phyloP scores from a whole-genome alignment of 2,329 filamentous ascomycete species.

The Fusarium chlamydosporum region DNA sequence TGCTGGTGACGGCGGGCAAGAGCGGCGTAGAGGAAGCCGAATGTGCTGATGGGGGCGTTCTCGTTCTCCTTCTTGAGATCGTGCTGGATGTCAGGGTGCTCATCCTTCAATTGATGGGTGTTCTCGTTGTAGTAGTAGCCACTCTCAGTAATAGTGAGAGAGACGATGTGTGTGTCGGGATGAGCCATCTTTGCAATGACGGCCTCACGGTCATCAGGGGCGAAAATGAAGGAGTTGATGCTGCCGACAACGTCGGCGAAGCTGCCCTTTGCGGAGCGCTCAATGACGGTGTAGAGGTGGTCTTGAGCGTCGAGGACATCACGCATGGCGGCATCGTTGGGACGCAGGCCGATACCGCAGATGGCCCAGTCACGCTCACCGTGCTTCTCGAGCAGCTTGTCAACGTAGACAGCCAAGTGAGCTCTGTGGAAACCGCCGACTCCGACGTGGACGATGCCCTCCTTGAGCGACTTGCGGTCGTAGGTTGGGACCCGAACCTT shows the following conservation, averaged over 20 bases:
- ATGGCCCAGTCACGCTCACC: constrained; percentile 63
- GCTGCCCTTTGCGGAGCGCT: constrained; percentile 67
- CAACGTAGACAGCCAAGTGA: constrained; percentile 66
- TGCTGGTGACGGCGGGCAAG: constrained; percentile 61
- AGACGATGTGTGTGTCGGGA: constrained; percentile 67
- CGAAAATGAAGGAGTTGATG: constrained; percentile 67
- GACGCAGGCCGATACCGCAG: constrained; percentile 66
- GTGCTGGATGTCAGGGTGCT: constrained; percentile 65
- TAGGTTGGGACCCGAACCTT: constrained; percentile 58
- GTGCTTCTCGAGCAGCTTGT: constrained; percentile 63
- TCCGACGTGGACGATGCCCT: constrained; percentile 68
- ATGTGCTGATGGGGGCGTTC: constrained; percentile 62
- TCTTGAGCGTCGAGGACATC: constrained; percentile 64
- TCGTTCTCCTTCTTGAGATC: constrained; percentile 63
- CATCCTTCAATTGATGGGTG: constrained; percentile 65
- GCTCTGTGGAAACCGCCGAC: constrained; percentile 69
- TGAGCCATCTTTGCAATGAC: constrained; percentile 69
- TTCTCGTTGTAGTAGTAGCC: constrained; percentile 72
- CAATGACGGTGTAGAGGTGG: constrained; percentile 67
- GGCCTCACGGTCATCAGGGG: constrained; percentile 65
- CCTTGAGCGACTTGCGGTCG: constrained; percentile 62
- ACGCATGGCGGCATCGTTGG: constrained; percentile 66
- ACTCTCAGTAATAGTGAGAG: constrained; percentile 69
- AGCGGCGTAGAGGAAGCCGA: constrained; percentile 67
- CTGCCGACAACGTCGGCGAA: constrained; percentile 64